phyloP scores from a whole-genome alignment of 768 basidiomycete species.

The Hygrophorus russula region DNA sequence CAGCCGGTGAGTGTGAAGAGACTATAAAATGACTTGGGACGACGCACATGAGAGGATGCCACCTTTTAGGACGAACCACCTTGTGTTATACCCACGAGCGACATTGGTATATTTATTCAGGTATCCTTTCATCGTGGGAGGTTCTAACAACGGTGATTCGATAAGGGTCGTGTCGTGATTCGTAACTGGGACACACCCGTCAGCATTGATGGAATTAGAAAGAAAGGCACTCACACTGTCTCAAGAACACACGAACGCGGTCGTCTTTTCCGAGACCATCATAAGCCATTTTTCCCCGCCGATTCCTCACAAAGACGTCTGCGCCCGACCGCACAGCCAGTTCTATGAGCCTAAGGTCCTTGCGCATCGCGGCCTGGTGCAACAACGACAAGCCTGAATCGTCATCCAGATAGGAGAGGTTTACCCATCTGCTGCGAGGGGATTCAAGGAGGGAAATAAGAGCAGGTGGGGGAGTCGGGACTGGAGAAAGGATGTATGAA shows the following conservation, averaged over 20 bases:
- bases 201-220: neutral
- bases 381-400: constrained; percentile 67
- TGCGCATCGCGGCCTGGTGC: constrained; percentile 78
- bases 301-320: constrained; percentile 79
- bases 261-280: constrained; percentile 73
- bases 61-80: constrained; percentile 88
- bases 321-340: constrained; percentile 79
- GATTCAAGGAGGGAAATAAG: constrained; percentile 53
- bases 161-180: constrained; percentile 74
- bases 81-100: constrained; percentile 76
- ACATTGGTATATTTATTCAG: constrained; percentile 91
- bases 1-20: neutral
- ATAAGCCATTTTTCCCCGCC: constrained; percentile 54
- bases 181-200: constrained; percentile 35
- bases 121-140: constrained; percentile 62
- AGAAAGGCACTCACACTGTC: constrained; percentile 58
- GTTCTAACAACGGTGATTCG: constrained; percentile 27
- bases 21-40: neutral
- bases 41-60: constrained; percentile 76
- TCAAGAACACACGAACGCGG: constrained; percentile 67
- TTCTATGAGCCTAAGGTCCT: constrained; percentile 74
- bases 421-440: constrained; percentile 57
- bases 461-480: constrained; percentile 26
- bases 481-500: constrained; percentile 53
- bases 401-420: constrained; percentile 75